Evolutionary conservation across 2,329 filamentous ascomycete species (phyloP), one percentile per base, ranked within the genome.

Genomic region (Dactylellina parvicollis): DNA sequence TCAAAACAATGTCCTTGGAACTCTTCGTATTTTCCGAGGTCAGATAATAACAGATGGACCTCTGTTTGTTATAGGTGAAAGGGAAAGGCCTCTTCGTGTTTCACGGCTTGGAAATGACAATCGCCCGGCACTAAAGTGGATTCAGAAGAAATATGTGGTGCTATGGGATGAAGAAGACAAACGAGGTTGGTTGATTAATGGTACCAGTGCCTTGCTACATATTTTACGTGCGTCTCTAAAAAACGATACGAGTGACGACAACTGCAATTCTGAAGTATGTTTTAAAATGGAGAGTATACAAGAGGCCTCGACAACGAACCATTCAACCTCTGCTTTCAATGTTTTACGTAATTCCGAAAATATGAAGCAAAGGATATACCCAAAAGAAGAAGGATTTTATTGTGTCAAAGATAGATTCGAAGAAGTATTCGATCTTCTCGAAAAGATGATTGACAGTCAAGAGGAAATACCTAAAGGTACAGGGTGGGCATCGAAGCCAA

Each of bases 181-280:
- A 46, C 62, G 77, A 40, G 78, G 76, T 0, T 79, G 78, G 78
- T 70, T 79, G 1, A 54, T 78, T n/a, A 78, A 79, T 26, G 78
- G 78, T 1, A 71, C 70, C 0, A 79, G 76, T 50, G 77, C 77
- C 0, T 40, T 79, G 16, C 57, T 79, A 1, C 76, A 78, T 32
- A 30, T 77, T 2, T 8, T 77, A 5, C 69, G 75, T 12, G 66
- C 75, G 1, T 77, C 75, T 0, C 26, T 79, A 0, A 50, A 75
- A 28, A 44, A 49, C 54, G 18, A 55, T 10, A 28, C 16, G 4
- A 70, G 9, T 12, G 64, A 52, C 18, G 32, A 56, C n/a, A n/a
- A n/a, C 14, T 74, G 46, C 32, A 55, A 22, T 22, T 16, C 32
- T 38, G 12, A 38, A 24, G 8, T 30, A 8, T 8, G 4, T 24